phyloP scores from a whole-genome alignment of 306 rosid genomes.

The Trichosanthes truncata region DNA sequence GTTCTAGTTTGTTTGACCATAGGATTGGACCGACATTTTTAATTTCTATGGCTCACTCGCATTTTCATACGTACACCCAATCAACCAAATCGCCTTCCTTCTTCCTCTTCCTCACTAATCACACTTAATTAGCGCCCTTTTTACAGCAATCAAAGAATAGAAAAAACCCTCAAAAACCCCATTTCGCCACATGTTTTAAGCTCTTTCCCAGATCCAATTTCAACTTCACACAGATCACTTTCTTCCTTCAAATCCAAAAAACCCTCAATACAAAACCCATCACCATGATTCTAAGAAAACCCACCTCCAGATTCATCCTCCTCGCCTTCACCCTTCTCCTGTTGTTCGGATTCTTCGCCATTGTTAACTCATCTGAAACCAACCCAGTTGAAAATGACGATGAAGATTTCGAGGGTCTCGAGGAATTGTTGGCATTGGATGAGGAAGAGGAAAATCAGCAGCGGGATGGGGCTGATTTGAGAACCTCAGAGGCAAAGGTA shows the following conservation, averaged over 20 bases:
- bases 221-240: neutral
- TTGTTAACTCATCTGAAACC: slow-evolving; percentile 32
- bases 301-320: slow-evolving; percentile 39
- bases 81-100: neutral
- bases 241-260: neutral
- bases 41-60: neutral
- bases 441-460: slow-evolving; percentile 44
- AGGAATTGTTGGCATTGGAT: slow-evolving; percentile 71
- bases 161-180: slow-evolving; percentile 8
- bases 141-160: neutral
- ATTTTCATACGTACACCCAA: neutral
- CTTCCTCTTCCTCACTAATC: neutral
- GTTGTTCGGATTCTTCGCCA: slow-evolving; percentile 15
- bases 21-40: neutral
- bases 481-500: slow-evolving; percentile 70
- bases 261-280: neutral
- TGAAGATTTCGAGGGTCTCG: slow-evolving; percentile 47
- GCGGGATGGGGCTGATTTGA: slow-evolving; percentile 23
- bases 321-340: slow-evolving; percentile 46
- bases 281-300: slow-evolving; percentile 15
- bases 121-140: neutral
- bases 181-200: neutral
- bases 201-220: neutral
- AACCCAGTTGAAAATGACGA: slow-evolving; percentile 25
- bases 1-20: neutral